Base-by-base conservation (phyloP, 1,139 yeast genomes). In the Protomyces inouyei region DNA sequence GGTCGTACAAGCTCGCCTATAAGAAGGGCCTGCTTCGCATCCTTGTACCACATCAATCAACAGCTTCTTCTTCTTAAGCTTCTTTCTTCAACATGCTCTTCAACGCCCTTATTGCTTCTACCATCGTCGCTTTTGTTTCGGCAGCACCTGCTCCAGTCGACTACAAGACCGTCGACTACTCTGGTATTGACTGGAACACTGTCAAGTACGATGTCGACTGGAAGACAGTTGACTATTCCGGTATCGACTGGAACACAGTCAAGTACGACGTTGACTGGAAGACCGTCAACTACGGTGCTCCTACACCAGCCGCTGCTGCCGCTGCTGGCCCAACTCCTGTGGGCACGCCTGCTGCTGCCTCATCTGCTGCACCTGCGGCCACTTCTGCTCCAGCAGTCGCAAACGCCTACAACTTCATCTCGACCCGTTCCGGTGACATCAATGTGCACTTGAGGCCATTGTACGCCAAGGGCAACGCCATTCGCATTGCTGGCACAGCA, bases 151-250 rank as follows among this genome's bases (percentile, higher is more conserved):
- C 40, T n/a, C 46, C 48, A 16, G 61, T 57, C 40, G 61, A 57
- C 61, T 57, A 46, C 51, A 51, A 37, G 9, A 38, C 38, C 16
- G 56, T 57, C 52, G 61, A 57, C 55, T 57, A 36, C 38, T 51
- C 55, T 3, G 54, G 54, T 10, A 36, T 56, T 9, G 60, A 56
- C 36, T 56, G 54, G 54, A 46, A 46, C 43, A 46, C 43, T 0
- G 40, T n/a, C n/a, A n/a, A 37, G 14, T 37, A 37, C 12, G 16
- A 43, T 1, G 48, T 43, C 9, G 48, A 43, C 3, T 43, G 48
- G 48, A 43, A 43, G 21, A 43, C 14, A 1, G 55, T 57, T 6
- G 51, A 57, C 38, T 59, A 40, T 43, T 16, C 23, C n/a, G 48
- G 36, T 3, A 55, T 51, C 55, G 37, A 51, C 48, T 28, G 45